These are phyloP conservation scores for Myxozyma melibiosi DNA, from an alignment of 805 yeast species.

Conservation along the genomic window DNA sequence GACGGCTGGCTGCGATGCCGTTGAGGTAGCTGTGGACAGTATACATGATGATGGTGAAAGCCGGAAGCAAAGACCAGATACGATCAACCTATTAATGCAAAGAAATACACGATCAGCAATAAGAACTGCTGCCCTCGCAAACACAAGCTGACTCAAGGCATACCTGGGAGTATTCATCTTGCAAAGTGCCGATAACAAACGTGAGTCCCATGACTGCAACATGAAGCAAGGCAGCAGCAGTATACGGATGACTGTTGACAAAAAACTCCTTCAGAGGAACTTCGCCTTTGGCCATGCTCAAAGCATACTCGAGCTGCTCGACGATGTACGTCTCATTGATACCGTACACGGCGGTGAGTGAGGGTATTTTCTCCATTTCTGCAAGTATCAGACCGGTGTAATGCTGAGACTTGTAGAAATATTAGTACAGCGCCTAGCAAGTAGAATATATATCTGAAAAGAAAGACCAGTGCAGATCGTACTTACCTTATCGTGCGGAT, in stretches of 20 bases:
- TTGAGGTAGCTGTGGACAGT: constrained; percentile 10
- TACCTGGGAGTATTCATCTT: constrained; percentile 30
- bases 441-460: too few relatives aligned
- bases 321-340: constrained; percentile 6
- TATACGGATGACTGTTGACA: constrained; percentile 13
- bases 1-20: constrained; percentile 6
- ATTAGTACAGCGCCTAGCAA: too few relatives aligned
- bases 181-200: constrained; percentile 12
- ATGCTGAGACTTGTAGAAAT: neutral
- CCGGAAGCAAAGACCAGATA: constrained; percentile 25
- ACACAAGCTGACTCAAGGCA: neutral
- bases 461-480: too few relatives aligned
- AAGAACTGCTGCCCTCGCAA: neutral
- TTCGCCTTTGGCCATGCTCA: constrained; percentile 1
- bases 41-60: constrained; percentile 20
- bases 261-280: constrained; percentile 8
- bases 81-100: constrained; percentile 27
- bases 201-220: constrained; percentile 10
- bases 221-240: constrained; percentile 20
- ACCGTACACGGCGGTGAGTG: neutral
- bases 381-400: too few relatives aligned
- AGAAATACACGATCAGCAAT: neutral
- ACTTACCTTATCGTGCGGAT: too few relatives aligned
- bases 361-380: neutral
- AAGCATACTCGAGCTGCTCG: constrained; percentile 6